A percentile compares a stretch with the other conserved stretches of the same genome.
Conservation (phyloP, 2,329 filamentous ascomycete genomes). For the Pseudocercospora macadamiae region DNA sequence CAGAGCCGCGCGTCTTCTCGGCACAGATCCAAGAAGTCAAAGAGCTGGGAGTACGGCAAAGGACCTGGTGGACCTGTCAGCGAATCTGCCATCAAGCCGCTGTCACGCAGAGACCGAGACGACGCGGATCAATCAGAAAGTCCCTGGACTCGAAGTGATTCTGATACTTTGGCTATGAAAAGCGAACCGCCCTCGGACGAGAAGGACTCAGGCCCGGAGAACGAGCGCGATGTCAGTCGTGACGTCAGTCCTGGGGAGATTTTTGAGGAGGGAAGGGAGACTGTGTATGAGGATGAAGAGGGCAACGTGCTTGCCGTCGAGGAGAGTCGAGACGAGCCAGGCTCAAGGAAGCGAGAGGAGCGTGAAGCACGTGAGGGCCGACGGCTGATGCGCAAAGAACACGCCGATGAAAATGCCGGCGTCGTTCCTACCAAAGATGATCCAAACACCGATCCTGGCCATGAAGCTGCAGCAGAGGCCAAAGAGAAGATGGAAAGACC, state of each 20-base stretch:
- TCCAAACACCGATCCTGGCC: constrained; percentile 46
- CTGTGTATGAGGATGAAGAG: constrained; percentile 82
- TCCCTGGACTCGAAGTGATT: constrained; percentile 43
- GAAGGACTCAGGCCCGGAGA: constrained; percentile 21
- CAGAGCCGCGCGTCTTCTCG: constrained; percentile 66
- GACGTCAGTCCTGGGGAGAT: constrained; percentile 59
- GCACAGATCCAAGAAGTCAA: constrained; percentile 64
- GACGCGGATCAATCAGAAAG: background rate
- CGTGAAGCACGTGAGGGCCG: constrained; percentile 59
- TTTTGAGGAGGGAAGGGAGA: constrained; percentile 77
- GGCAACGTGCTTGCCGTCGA: constrained; percentile 80
- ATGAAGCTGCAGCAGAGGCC: constrained; percentile 69
- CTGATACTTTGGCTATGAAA: constrained; percentile 48
- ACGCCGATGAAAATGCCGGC: constrained; percentile 43
- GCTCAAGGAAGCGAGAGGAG: constrained; percentile 62
- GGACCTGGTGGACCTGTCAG: constrained; percentile 85
- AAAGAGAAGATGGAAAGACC: constrained; percentile 62
- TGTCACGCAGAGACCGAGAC: constrained; percentile 42
- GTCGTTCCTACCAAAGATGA: constrained; percentile 53
- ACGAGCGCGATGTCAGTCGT: constrained; percentile 21
- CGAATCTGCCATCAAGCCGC: constrained; percentile 84
- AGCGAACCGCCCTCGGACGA: constrained; percentile 29
- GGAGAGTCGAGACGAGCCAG: constrained; percentile 44
- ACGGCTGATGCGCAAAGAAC: constrained; percentile 57
- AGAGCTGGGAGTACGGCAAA: constrained; percentile 67